Percentiles rank a stretch among this genome's conserved stretches.
These are phyloP conservation scores for Neonectria magnoliae DNA, from an alignment of 2,329 filamentous ascomycete genomes.

Conservation along the genomic window DNA sequence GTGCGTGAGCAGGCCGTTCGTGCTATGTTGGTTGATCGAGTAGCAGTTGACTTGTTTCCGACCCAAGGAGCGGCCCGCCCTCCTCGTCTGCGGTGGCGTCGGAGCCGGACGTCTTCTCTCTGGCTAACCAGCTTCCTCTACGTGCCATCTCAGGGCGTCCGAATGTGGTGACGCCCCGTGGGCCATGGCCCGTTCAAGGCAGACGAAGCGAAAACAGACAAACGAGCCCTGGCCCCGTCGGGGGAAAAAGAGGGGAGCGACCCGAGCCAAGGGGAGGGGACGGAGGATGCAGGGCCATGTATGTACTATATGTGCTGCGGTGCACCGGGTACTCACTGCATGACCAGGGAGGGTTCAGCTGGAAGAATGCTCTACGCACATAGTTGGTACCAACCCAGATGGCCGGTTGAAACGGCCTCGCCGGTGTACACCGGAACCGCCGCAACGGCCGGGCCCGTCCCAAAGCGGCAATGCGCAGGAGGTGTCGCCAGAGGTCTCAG, in stretches of 20 bases:
- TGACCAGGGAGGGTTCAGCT: background rate
- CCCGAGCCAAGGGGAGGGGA: slow-evolving; percentile 4
- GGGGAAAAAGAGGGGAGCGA: background rate
- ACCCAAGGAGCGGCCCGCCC: slow-evolving; percentile 23
- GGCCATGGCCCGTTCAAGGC: slow-evolving; percentile 4
- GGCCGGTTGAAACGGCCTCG: slow-evolving; percentile 10
- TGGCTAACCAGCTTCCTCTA: background rate
- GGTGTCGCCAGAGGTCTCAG: background rate
- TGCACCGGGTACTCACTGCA: background rate
- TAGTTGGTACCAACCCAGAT: background rate
- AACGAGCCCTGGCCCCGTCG: background rate
- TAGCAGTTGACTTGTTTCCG: background rate
- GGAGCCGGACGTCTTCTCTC: slow-evolving; percentile 1
- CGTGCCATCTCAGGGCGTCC: background rate
- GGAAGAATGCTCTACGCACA: too few species aligned
- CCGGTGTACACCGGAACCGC: slow-evolving; percentile 10
- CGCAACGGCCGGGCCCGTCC: slow-evolving; percentile 20
- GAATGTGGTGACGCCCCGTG: too few species aligned
- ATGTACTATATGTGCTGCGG: background rate
- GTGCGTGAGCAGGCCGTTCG: too few species aligned
- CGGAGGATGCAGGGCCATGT: background rate
- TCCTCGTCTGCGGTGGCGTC: slow-evolving; percentile 17
- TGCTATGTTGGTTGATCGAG: too few species aligned
- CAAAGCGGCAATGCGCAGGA: slow-evolving; percentile 5
- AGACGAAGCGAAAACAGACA: background rate